Conservation (phyloP, 495 filamentous ascomycete species). For the Peziza echinospora region DNA sequence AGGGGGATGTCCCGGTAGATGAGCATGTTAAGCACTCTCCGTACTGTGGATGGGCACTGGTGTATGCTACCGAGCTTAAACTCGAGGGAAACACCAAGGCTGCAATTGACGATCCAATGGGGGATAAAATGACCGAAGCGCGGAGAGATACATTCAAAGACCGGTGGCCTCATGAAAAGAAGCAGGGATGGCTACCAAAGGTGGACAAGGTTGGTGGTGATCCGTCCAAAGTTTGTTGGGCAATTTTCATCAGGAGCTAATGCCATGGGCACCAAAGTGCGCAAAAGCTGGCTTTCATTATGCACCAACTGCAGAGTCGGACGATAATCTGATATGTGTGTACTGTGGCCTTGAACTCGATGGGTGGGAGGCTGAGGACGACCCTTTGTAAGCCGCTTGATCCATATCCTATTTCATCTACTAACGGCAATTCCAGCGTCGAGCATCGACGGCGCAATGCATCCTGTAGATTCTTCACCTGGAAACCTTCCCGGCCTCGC, state of each 20-base stretch:
- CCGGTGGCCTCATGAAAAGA: conserved; percentile 71
- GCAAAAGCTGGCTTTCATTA: conserved; percentile 85
- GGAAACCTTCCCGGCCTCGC: conserved; percentile 24
- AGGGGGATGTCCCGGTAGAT: conserved; percentile 50
- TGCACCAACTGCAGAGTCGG: conserved; percentile 54
- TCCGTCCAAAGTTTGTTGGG: conserved; percentile 8
- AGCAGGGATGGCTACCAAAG: conserved; percentile 73
- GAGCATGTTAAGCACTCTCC: conserved; percentile 71
- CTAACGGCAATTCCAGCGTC: conserved; percentile 46
- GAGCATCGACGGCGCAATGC: conserved; percentile 66
- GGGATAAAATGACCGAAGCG: conserved; percentile 46
- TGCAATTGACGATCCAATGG: conserved; percentile 47
- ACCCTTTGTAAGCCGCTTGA: conserved; percentile 68
- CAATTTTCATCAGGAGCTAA: conserved; percentile 8
- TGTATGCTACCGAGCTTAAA: conserved; percentile 47
- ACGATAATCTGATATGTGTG: conserved; percentile 68
- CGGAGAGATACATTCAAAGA: conserved; percentile 57
- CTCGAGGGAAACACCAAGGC: conserved; percentile 15
- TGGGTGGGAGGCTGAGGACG: conserved; percentile 79
- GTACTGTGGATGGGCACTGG: conserved; percentile 73
- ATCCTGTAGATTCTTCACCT: conserved; percentile 61
- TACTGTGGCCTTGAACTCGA: conserved; percentile 75
- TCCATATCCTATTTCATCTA: too few relatives aligned
- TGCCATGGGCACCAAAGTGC: conserved; percentile 35
- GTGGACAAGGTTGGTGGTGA: conserved; percentile 45